Conservation (phyloP, 768 basidiomycete genomes). For the Pluteus cervinus region DNA sequence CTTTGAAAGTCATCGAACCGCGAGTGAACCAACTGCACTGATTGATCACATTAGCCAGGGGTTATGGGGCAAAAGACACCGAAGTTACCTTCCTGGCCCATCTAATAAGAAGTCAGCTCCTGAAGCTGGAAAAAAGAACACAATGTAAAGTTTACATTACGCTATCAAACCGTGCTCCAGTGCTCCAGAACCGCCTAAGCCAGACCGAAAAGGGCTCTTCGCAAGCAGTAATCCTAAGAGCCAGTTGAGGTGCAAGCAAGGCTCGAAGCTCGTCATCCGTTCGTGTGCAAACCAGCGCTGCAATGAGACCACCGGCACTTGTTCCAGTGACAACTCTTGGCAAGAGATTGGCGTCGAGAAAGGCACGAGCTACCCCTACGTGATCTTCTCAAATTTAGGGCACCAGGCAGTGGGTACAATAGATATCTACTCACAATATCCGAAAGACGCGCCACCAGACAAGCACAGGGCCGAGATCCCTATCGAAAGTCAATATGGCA, state of each 20-base stretch:
- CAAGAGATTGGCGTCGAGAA: constrained; percentile 78
- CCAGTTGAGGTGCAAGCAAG: constrained; percentile 77
- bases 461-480: constrained; percentile 85
- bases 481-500: constrained; percentile 10
- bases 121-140: constrained; percentile 6
- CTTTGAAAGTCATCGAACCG: constrained; percentile 92
- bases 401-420: background rate
- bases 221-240: constrained; percentile 76
- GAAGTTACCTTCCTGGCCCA: constrained; percentile 83
- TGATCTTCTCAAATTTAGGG: constrained; percentile 47
- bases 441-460: constrained; percentile 94
- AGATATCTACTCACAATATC: constrained; percentile 64
- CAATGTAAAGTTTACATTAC: constrained; percentile 31
- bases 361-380: constrained; percentile 87
- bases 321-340: constrained; percentile 95
- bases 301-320: constrained; percentile 83
- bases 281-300: constrained; percentile 74
- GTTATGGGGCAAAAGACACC: background rate
- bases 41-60: constrained; percentile 1
- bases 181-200: constrained; percentile 69
- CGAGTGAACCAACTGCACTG: constrained; percentile 87
- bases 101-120: constrained; percentile 15
- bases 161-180: constrained; percentile 94
- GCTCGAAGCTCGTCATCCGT: constrained; percentile 81
- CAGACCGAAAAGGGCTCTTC: constrained; percentile 71